Base-by-base conservation (phyloP, 257 asterid genomes). In the Rhazya stricta region DNA sequence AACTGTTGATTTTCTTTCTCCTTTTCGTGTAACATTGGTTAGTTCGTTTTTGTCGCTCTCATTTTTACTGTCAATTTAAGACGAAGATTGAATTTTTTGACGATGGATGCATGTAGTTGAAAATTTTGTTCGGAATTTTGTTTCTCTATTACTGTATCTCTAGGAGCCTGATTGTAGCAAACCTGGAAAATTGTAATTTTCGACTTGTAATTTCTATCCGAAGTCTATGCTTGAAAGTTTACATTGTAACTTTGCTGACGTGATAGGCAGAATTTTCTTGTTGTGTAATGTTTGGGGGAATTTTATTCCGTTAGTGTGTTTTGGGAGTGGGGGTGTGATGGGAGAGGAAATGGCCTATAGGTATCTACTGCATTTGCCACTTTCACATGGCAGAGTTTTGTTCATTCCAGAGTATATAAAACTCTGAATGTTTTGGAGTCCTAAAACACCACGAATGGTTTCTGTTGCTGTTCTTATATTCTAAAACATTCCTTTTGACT, bases 51-150 rank as follows among this genome's bases (percentile, higher is more conserved):
- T 43, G 25, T 5, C 11, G 5, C 10, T 42, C 4, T 9, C 10
- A 6, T 36, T 42, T 67, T 11, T n/a, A 61, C 30, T 43, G 11
- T 11, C 66, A 46, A 34, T 13, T 23, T 11, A n/a, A n/a, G 63
- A 37, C 1, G 30, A 54, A 61, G 32, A 9, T 19, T 61, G 6
- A 34, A 53, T 25, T 16, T 37, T 54, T 23, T 19, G 54, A 13
- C 36, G 37, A 69, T 43, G 60, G 74, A 56, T 27, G 79, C 74
- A 76, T 68, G 45, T 61, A 2, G 30, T 65, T 48, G 53, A 63
- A 74, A 48, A 21, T 13, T 46, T 34, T 30, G 34, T 13, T 51
- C 21, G 3, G 6, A 9, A 3, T 36, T 34, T 10, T 62, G 43
- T 30, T 62, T 6, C 25, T 62, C 12, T 32, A 62, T 6, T 19